Percentiles rank a stretch among this genome's conserved stretches.
Evolutionary conservation across 1,139 yeast species (phyloP).

Genomic region (Blastobotrys ciferrii): DNA sequence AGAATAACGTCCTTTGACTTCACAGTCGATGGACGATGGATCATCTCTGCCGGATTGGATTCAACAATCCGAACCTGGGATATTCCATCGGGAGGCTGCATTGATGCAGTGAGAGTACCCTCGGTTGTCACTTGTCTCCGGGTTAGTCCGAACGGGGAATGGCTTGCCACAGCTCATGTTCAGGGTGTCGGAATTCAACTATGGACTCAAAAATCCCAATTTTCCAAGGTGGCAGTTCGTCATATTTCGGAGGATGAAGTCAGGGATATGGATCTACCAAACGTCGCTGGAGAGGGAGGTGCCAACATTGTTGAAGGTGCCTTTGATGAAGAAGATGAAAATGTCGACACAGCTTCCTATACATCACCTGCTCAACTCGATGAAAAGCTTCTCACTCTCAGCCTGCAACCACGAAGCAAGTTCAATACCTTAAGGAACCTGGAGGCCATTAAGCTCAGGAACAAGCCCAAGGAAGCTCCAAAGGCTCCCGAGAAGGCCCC

Average conservation of each 20-base stretch:
- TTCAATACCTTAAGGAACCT: constrained; percentile 75
- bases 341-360: constrained; percentile 38
- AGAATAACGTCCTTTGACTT: constrained; percentile 87
- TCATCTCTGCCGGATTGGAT: constrained; percentile 80
- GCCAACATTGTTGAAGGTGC: constrained; percentile 79
- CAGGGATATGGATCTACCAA: constrained; percentile 60
- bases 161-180: constrained; percentile 91
- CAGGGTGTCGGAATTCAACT: constrained; percentile 84
- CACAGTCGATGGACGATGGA: constrained; percentile 95
- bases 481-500: constrained; percentile 86
- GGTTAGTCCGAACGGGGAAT: constrained; percentile 86
- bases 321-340: constrained; percentile 36
- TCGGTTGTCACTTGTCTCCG: constrained; percentile 76
- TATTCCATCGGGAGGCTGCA: constrained; percentile 94
- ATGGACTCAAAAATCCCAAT: constrained; percentile 92
- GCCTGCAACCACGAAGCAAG: constrained; percentile 73
- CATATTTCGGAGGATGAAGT: constrained; percentile 60
- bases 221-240: constrained; percentile 58
- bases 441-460: constrained; percentile 80
- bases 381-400: constrained; percentile 64
- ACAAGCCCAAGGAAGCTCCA: constrained; percentile 86
- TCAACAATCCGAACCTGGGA: constrained; percentile 96
- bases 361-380: constrained; percentile 66
- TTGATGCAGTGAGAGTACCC: constrained; percentile 82
- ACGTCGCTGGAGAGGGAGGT: constrained; percentile 83